Evolutionary conservation across 2,329 filamentous ascomycete species (phyloP).

Genomic region (Didymella keratinophila): DNA sequence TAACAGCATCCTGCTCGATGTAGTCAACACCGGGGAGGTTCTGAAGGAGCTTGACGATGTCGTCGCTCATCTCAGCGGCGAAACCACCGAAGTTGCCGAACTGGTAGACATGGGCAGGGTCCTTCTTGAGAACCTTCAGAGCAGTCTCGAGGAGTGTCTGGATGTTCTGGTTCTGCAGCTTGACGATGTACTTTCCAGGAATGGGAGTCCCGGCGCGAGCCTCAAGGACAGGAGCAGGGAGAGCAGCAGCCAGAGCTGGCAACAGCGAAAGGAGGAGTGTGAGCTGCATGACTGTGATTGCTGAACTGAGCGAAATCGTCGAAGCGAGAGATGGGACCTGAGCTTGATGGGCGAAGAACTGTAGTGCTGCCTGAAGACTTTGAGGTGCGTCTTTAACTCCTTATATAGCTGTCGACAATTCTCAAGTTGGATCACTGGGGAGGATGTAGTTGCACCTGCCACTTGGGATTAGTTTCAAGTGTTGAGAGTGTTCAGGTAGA

Average conservation of each 20-base stretch:
- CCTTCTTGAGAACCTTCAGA: conserved; percentile 36
- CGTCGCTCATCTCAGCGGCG: conserved; percentile 45
- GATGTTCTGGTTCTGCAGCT: conserved; percentile 51
- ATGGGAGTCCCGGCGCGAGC: conserved; percentile 49
- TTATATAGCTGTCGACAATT: conserved; percentile 42
- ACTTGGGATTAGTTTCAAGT: conserved; percentile 36
- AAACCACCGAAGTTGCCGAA: conserved; percentile 53
- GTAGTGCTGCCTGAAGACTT: conserved; percentile 36
- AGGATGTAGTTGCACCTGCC: conserved; percentile 40
- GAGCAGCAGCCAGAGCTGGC: conserved; percentile 47
- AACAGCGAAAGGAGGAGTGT: conserved; percentile 49
- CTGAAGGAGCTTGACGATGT: conserved; percentile 40
- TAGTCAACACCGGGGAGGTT: conserved; percentile 47
- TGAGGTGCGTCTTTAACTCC: background rate
- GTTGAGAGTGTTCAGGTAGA: conserved; percentile 27
- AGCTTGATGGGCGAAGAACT: conserved; percentile 32
- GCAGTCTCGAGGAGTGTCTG: conserved; percentile 38
- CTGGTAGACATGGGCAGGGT: conserved; percentile 47
- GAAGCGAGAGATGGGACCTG: conserved; percentile 26
- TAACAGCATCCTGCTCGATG: conserved; percentile 52
- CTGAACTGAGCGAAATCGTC: conserved; percentile 18
- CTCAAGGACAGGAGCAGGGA: conserved; percentile 50
- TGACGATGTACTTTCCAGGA: conserved; percentile 57
- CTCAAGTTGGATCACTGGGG: conserved; percentile 20
- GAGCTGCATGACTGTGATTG: conserved; percentile 50